Evolutionary conservation across 2,329 filamentous ascomycete species (phyloP).

Genomic region (Xylaria sp.): DNA sequence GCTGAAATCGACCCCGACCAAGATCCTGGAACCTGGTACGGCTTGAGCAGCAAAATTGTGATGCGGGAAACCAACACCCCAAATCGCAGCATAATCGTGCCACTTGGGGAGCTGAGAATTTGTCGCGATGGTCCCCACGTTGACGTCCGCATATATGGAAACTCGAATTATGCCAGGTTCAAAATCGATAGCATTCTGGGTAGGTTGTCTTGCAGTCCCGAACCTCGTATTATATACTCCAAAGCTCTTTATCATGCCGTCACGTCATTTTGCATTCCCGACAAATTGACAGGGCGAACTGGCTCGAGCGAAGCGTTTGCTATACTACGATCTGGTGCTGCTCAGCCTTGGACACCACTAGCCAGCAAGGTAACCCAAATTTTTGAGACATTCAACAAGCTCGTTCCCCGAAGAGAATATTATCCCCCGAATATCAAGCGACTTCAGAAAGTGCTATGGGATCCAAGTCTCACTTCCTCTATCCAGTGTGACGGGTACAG

Average conservation of each 20-base stretch:
- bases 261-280: constrained; percentile 33
- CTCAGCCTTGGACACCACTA: constrained; percentile 60
- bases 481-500: constrained; percentile 55
- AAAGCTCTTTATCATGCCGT: constrained; percentile 35
- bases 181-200: constrained; percentile 29
- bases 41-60: constrained; percentile 67
- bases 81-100: constrained; percentile 64
- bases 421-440: constrained; percentile 51
- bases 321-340: constrained; percentile 60
- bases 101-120: constrained; percentile 55
- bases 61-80: constrained; percentile 56
- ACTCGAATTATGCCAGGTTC: constrained; percentile 19
- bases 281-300: constrained; percentile 24
- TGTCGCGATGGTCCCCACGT: constrained; percentile 44
- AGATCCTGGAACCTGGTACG: constrained; percentile 68
- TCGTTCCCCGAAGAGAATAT: constrained; percentile 50
- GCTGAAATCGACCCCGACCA: constrained; percentile 67
- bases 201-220: constrained; percentile 27
- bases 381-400: constrained; percentile 39
- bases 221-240: constrained; percentile 27
- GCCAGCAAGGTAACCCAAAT: fast-evolving
- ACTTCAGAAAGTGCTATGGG: constrained; percentile 53
- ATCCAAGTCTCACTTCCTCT: constrained; percentile 47
- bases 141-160: constrained; percentile 16
- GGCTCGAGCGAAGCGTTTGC: constrained; percentile 65